phyloP scores from a whole-genome alignment of 257 asterid species.

The Gynochthodes officinalis region DNA sequence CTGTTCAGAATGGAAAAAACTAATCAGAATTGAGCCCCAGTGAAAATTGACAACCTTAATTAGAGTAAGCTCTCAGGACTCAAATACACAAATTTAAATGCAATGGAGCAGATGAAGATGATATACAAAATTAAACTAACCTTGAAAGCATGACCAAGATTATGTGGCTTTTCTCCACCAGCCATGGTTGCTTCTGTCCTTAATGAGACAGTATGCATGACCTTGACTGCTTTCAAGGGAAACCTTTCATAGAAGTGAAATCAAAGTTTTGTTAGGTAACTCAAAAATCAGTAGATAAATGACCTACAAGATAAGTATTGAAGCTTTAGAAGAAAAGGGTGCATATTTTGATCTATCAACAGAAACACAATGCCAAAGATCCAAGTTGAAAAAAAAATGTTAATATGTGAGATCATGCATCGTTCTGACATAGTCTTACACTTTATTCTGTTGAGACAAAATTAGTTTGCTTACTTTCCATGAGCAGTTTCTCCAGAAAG shows the following conservation, averaged over 20 bases:
- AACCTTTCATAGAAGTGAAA: slow-evolving; percentile 40
- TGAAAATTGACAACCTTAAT: background rate
- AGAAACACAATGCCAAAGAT: background rate
- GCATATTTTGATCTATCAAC: background rate
- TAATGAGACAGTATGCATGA: slow-evolving; percentile 92
- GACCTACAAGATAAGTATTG: background rate
- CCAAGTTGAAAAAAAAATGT: background rate
- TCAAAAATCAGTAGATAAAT: background rate
- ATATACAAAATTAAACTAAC: slow-evolving; percentile 32
- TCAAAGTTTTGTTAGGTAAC: background rate
- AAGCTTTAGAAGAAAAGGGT: background rate
- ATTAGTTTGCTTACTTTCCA: slow-evolving; percentile 66
- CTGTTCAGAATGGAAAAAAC: slow-evolving; percentile 43
- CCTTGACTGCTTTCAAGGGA: slow-evolving; percentile 93
- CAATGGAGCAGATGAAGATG: background rate
- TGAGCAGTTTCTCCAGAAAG: slow-evolving; percentile 99
- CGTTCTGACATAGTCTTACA: background rate
- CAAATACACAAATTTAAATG: background rate
- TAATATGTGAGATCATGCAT: background rate
- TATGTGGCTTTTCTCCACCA: slow-evolving; percentile 65
- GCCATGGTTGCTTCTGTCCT: slow-evolving; percentile 83
- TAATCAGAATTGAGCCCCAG: slow-evolving; percentile 9
- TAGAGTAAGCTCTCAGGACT: slow-evolving; percentile 3
- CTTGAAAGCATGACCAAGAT: slow-evolving; percentile 91
- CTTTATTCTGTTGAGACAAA: background rate